Base-by-base conservation (phyloP, 176 grass and related monocot genomes). In the Elaeis guineensis region DNA sequence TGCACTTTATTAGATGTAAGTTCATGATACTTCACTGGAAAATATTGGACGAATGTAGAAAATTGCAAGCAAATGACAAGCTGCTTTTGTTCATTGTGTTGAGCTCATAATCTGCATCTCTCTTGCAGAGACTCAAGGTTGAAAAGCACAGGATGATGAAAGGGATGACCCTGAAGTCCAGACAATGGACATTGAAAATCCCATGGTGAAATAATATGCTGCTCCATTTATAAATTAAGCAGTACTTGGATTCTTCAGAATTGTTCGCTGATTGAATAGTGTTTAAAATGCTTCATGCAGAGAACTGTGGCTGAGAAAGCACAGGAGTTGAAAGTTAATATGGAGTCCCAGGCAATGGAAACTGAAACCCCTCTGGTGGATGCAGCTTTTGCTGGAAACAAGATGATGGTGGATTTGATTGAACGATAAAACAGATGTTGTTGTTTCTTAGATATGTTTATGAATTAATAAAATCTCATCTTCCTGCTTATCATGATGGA, bases 111-210 rank as follows among this genome's bases (percentile, higher is more conserved):
- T n/a, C 25, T 22, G 8, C 21, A 65, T 28, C 63, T 65, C 62
- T 51, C 51, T 20, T 21, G 48, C 44, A 65, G 63, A 65, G 17
- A 23, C 19, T 16, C 63, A 65, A 65, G 48, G 48, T 65, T 51
- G 63, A 65, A 65, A 16, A 9, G 4, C 29, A n/a, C 59, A 25
- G 4, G 16, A 21, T 16, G 48, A 25, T 6, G 44, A 65, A 24
- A 17, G 35, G 35, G 8, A 12, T 44, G 35, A 0, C 35, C 6
- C 22, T 25, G 21, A 35, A 25, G 25, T 17, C 17, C 16, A 29
- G 17, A 5, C 26, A n/a, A 30, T 25, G 58, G 58, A 61, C 17
- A 9, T 17, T 7, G 58, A 35, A 18, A 7, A 14, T 29, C 25
- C 58, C 17, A 29, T 12, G 58, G 26, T 25, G 17, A 61, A 25